Percentiles rank a stretch among this genome's conserved stretches.
phyloP scores from a whole-genome alignment of 345 rosid genomes.

The Arabidopsis arenosa region DNA sequence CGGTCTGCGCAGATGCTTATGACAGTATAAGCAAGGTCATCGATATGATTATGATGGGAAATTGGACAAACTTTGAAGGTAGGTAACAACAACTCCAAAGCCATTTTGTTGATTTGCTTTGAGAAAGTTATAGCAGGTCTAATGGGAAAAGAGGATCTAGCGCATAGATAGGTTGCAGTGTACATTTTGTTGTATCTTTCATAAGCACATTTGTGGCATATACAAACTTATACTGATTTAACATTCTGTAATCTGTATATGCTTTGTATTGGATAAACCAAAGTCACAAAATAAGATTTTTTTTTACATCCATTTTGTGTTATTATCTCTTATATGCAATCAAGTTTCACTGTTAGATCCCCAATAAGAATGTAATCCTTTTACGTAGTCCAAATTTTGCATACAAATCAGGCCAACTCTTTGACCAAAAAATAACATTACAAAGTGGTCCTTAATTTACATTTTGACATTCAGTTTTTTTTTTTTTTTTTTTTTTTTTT shows the following conservation, averaged over 20 bases:
- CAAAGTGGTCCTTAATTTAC: not conserved
- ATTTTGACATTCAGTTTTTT: not conserved
- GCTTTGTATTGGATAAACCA: slow-evolving; percentile 12
- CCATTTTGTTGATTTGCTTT: slow-evolving; percentile 16
- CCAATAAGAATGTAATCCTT: not conserved
- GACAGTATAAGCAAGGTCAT: slow-evolving; percentile 3
- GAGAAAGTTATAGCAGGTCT: not conserved
- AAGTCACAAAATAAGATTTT: slow-evolving; percentile 1
- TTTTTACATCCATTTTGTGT: not conserved
- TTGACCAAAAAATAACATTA: not conserved
- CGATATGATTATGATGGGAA: slow-evolving; percentile 3
- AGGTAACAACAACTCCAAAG: not conserved
- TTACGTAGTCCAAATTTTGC: not conserved
- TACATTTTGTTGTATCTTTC: slow-evolving; percentile 16
- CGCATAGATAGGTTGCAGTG: slow-evolving; percentile 10
- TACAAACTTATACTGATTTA: slow-evolving; percentile 3
- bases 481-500: not conserved
- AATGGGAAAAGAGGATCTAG: not conserved
- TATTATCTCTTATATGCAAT: not conserved
- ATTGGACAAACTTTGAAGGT: slow-evolving; percentile 10
- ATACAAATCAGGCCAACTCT: not conserved
- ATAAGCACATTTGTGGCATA: slow-evolving; percentile 14
- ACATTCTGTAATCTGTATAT: not conserved
- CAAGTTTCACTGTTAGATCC: not conserved
- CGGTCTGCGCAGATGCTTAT: not conserved